Evolutionary conservation across 192 early-diverging fungal genomes (phyloP).

Genomic region (Obelidium mucronatum): DNA sequence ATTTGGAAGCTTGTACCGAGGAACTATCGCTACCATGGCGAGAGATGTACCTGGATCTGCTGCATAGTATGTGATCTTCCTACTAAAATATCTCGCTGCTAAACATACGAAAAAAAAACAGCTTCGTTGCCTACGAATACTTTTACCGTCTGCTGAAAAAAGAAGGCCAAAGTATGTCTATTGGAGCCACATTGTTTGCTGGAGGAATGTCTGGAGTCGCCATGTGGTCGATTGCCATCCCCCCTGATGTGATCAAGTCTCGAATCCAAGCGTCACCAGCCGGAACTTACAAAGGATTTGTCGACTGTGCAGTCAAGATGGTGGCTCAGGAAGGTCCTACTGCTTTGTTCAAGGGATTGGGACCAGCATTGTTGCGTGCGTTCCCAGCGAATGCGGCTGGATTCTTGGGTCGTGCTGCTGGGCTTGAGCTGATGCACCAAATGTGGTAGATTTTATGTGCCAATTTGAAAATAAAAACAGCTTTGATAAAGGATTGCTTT

Average conservation of each 20-base stretch:
- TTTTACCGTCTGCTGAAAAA: slow-evolving; percentile 68
- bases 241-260: slow-evolving; percentile 92
- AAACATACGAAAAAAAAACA: not conserved
- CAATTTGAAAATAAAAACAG: no score
- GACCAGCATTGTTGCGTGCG: slow-evolving; percentile 89
- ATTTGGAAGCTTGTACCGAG: slow-evolving; percentile 86
- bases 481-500: no score
- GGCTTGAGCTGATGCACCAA: slow-evolving; percentile 56
- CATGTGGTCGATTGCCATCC: slow-evolving; percentile 97
- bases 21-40: slow-evolving; percentile 91
- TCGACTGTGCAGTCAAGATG: slow-evolving; percentile 75
- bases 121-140: slow-evolving; percentile 82
- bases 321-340: slow-evolving; percentile 75
- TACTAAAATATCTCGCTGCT: no score
- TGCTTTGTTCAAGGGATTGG: slow-evolving; percentile 88
- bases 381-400: slow-evolving; percentile 73
- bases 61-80: slow-evolving; percentile 87
- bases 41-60: slow-evolving; percentile 95
- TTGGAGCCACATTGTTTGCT: slow-evolving; percentile 86
- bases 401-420: slow-evolving; percentile 57
- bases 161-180: slow-evolving; percentile 65
- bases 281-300: slow-evolving; percentile 81
- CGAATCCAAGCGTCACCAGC: slow-evolving; percentile 86
- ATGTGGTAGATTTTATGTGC: slow-evolving; percentile 56
- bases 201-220: slow-evolving; percentile 90